Conservation (phyloP, 257 asterid species). For the Petunia axillaris region DNA sequence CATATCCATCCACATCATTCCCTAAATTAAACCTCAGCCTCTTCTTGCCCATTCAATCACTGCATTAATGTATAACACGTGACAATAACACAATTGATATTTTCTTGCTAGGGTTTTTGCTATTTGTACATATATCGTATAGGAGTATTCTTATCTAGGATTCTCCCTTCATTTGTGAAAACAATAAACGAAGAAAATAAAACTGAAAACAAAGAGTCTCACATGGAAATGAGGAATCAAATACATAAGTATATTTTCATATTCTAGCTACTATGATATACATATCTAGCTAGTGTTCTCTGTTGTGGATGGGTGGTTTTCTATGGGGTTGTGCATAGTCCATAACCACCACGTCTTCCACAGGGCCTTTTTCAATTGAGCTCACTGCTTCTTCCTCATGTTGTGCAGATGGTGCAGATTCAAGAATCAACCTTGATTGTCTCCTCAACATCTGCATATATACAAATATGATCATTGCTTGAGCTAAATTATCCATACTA, state of each 20-base stretch:
- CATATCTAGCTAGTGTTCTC: constrained; percentile 40
- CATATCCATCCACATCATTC: constrained; percentile 23
- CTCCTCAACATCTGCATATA: constrained; percentile 26
- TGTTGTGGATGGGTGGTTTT: constrained; percentile 85
- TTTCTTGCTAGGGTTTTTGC: background rate
- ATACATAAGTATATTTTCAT: background rate
- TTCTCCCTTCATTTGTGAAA: constrained; percentile 20
- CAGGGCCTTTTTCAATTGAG: constrained; percentile 35
- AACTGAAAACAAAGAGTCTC: background rate
- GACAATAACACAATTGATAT: constrained; percentile 7
- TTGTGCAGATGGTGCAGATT: constrained; percentile 33
- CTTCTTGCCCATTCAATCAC: background rate
- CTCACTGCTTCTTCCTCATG: constrained; percentile 43
- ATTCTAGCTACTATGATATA: background rate
- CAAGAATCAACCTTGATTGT: constrained; percentile 39
- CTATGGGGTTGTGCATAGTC: constrained; percentile 89
- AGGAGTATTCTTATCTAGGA: constrained; percentile 2
- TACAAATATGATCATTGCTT: background rate
- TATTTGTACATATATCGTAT: background rate
- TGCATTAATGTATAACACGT: constrained; percentile 21
- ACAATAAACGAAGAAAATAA: background rate
- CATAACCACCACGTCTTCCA: constrained; percentile 59
- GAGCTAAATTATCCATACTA: background rate
- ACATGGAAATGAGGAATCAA: background rate
- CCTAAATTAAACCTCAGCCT: constrained; percentile 3